Conservation (phyloP, 495 filamentous ascomycete genomes). For the Lasiosphaeris hirsuta region DNA sequence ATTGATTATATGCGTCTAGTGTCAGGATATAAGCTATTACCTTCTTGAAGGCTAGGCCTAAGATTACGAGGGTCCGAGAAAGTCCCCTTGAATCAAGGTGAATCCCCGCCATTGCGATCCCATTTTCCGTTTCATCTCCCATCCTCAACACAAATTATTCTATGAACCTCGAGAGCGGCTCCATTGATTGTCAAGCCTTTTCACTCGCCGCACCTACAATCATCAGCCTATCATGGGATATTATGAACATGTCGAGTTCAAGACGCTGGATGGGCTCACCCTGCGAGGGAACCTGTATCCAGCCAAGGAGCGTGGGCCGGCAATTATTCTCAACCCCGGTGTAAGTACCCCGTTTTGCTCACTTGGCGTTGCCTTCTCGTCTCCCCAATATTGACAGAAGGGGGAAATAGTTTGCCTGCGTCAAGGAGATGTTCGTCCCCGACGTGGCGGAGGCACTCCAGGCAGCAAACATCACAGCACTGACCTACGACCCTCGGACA, state of each 20-base stretch:
- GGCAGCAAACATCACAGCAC: background rate
- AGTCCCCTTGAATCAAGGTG: too few relatives aligned
- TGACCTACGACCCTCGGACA: slow-evolving; percentile 1
- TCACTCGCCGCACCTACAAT: too few relatives aligned
- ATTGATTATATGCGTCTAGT: too few relatives aligned
- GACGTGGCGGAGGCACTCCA: slow-evolving; percentile 4
- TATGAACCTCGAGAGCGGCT: too few relatives aligned
- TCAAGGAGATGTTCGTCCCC: slow-evolving; percentile 9
- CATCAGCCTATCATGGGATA: background rate
- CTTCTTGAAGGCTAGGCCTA: too few relatives aligned
- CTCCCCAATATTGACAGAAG: background rate
- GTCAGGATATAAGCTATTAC: too few relatives aligned
- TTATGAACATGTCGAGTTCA: slow-evolving; percentile 3
- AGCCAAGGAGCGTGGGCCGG: background rate
- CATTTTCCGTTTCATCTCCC: too few relatives aligned
- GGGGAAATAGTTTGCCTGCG: background rate
- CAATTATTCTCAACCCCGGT: slow-evolving; percentile 2
- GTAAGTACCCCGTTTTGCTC: background rate
- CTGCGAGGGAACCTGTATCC: background rate
- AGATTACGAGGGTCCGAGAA: too few relatives aligned
- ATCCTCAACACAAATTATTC: too few relatives aligned
- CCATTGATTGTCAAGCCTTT: too few relatives aligned
- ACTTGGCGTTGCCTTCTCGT: background rate
- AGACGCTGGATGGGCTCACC: slow-evolving; percentile 4
- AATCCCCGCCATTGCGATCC: too few relatives aligned